Evolutionary conservation across 345 rosid species (phyloP).

Genomic region (Citrus maxima): DNA sequence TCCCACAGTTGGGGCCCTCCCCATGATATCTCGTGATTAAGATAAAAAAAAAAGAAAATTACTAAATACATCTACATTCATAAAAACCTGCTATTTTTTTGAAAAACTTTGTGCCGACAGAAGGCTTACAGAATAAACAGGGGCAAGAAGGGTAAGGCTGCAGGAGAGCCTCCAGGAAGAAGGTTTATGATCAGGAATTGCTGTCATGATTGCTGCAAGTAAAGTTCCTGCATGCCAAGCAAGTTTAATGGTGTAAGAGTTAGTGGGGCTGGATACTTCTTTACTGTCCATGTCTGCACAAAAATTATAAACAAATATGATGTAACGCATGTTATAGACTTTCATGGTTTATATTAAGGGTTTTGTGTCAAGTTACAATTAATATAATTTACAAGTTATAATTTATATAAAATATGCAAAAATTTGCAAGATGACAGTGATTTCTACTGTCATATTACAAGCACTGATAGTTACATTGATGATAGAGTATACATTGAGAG

Average conservation of each 20-base stretch:
- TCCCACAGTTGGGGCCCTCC: no score
- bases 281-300: background rate
- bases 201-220: background rate
- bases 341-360: no score
- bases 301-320: background rate
- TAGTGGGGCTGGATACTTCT: constrained; percentile 3
- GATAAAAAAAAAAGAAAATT: no score
- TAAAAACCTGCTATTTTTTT: background rate
- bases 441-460: no score
- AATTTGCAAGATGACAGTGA: no score
- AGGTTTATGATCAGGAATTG: constrained; percentile 7
- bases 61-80: background rate
- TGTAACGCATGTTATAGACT: no score
- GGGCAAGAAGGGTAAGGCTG: constrained; percentile 1
- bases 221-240: constrained; percentile 3
- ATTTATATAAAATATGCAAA: no score
- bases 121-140: background rate
- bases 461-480: no score
- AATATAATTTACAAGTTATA: no score
- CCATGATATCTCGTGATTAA: no score
- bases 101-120: background rate
- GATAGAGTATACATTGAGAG: no score
- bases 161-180: constrained; percentile 8
- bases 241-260: constrained; percentile 5
- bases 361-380: no score